A percentile compares a stretch with the other conserved stretches of the same genome.
These are phyloP conservation scores for Fusarium verrucosum DNA, from an alignment of 2,329 filamentous ascomycete species.

Conservation along the genomic window DNA sequence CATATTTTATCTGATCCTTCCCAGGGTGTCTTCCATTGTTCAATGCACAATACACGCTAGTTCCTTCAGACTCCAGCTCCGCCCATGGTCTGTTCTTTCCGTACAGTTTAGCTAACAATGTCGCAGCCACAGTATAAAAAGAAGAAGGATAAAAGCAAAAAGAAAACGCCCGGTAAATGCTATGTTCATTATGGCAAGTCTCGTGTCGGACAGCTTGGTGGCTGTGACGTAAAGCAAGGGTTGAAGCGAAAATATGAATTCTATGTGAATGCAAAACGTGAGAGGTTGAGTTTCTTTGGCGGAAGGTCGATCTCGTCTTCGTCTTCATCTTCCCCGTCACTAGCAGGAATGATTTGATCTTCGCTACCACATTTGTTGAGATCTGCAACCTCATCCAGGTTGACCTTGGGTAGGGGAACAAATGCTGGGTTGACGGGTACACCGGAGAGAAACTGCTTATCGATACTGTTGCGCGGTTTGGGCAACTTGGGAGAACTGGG, in stretches of 20 bases:
- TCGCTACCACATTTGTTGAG: constrained; percentile 64
- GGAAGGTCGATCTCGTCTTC: constrained; percentile 46
- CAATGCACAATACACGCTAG: constrained; percentile 8
- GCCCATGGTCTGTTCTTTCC: constrained; percentile 10
- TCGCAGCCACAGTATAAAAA: constrained; percentile 11
- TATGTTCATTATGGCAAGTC: constrained; percentile 11
- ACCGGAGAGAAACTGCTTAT: constrained; percentile 45
- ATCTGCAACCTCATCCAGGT: constrained; percentile 62
- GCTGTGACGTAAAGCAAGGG: background rate
- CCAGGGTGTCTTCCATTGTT: constrained; percentile 7
- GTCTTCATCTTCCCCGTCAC: constrained; percentile 58
- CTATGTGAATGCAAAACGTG: constrained; percentile 57
- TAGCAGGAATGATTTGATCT: constrained; percentile 64
- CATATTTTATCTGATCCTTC: constrained; percentile 24
- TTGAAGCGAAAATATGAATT: background rate
- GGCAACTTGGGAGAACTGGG: constrained; percentile 44
- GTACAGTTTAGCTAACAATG: constrained; percentile 16
- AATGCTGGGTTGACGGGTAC: constrained; percentile 63
- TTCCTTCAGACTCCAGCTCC: constrained; percentile 22
- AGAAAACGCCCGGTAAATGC: constrained; percentile 29
- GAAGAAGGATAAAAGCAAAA: background rate
- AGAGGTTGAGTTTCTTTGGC: constrained; percentile 56
- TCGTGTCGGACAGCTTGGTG: background rate
- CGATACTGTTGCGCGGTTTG: constrained; percentile 42
- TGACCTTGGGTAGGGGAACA: constrained; percentile 64